Base-by-base conservation (phyloP, 2,329 filamentous ascomycete species). In the Albifimbria verrucaria region DNA sequence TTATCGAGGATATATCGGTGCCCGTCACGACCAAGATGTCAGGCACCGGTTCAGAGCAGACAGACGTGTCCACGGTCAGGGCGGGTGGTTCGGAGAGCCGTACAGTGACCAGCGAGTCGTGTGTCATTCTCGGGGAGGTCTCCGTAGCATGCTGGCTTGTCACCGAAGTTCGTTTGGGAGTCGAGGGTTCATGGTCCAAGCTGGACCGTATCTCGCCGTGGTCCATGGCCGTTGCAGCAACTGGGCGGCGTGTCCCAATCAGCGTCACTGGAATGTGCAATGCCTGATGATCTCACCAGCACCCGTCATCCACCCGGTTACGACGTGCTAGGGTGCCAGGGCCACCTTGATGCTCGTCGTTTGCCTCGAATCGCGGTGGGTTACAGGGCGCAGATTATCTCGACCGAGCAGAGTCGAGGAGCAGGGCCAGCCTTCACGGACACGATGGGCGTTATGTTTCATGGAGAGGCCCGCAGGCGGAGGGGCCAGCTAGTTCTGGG, bases 21-120 rank as follows among this genome's bases (percentile, higher is more conserved):
- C 32, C 32, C 5, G 32, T 39, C 4, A 39, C 5, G 5, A 39
- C 32, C 32, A 39, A 17, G 11, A 39, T 39, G 18, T 39, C 18
- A 5, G 32, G 32, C 12, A 39, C 18, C 11, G 62, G 49, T 60
- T 56, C 50, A 52, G 57, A 50, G 55, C 60, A 50, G 52, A 69
- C 62, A 28, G 71, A 73, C 55, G 76, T 79, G 52, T 80, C 73
- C 58, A 86, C 76, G 58, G 75, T 69, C 62, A 85, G 63, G 60
- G 77, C 63, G 61, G 81, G 69, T 54, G 79, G 75, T 65, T 90
- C 87, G 20, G 88, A 90, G 48, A 91, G 76, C 51, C 87, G 81
- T 44, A 91, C 88, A 7, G 88, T 91, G 45, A 91, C 87, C 86
- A 91, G 87, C 20, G 88, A 91, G 70, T 90, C 87, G 66, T 81